Conservation (phyloP, 306 rosid genomes). For the Carpinus fangiana region DNA sequence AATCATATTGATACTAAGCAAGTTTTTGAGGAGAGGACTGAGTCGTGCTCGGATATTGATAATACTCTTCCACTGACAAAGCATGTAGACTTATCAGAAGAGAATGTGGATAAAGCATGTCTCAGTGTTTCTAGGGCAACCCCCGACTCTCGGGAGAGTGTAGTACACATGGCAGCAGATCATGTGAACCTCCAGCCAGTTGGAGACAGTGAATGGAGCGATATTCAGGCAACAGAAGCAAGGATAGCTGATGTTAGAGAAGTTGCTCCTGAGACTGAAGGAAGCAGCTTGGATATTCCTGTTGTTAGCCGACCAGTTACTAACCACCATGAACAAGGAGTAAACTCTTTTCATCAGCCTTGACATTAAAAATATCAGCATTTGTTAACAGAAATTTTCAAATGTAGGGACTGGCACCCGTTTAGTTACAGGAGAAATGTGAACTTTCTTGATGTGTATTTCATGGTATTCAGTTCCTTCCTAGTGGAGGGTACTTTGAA, state of each 20-base stretch:
- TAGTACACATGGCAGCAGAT: constrained; percentile 71
- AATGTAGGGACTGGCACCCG: constrained; percentile 36
- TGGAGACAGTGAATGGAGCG: constrained; percentile 85
- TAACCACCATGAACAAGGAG: constrained; percentile 73
- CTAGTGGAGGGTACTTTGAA: neutral
- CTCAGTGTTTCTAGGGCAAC: constrained; percentile 73
- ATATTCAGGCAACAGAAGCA: constrained; percentile 90
- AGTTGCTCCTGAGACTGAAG: constrained; percentile 66
- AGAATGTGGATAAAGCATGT: constrained; percentile 97
- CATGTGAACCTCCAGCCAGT: constrained; percentile 61
- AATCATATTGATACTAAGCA: constrained; percentile 75
- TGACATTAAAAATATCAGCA: constrained; percentile 32
- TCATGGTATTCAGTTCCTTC: constrained; percentile 2
- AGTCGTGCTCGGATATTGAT: constrained; percentile 64
- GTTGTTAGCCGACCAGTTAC: constrained; percentile 74
- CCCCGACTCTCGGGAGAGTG: constrained; percentile 69
- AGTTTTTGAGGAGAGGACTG: constrained; percentile 81
- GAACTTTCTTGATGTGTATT: constrained; percentile 31
- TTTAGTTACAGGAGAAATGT: constrained; percentile 46
- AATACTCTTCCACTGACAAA: constrained; percentile 57
- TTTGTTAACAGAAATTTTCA: constrained; percentile 24
- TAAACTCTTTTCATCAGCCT: constrained; percentile 62
- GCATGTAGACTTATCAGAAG: constrained; percentile 80
- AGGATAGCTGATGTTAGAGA: constrained; percentile 95
- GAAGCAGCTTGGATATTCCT: constrained; percentile 89